Percentiles rank a stretch among this genome's conserved stretches.
Evolutionary conservation across 768 basidiomycete species (phyloP).

Genomic region (Termitomyces sp.): DNA sequence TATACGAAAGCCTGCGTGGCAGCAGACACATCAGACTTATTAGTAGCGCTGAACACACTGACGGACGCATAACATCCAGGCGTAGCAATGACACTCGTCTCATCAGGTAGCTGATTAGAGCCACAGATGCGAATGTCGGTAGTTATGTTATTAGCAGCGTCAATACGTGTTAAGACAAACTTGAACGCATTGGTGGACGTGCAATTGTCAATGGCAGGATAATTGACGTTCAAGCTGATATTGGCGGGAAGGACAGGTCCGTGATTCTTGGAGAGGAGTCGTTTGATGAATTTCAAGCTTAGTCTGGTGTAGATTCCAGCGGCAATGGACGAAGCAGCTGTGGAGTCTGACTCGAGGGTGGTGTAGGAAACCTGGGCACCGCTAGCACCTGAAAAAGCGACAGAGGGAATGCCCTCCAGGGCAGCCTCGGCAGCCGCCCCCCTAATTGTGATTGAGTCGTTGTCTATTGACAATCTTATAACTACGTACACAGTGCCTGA

Average conservation of each 20-base stretch:
- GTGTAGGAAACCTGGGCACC: constrained; percentile 45
- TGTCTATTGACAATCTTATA: not conserved
- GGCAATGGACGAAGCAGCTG: constrained; percentile 26
- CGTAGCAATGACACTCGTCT: constrained; percentile 29
- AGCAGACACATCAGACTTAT: constrained; percentile 38
- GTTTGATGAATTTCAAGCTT: constrained; percentile 31
- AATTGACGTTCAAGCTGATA: constrained; percentile 47
- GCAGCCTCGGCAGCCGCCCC: constrained; percentile 47
- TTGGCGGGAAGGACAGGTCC: constrained; percentile 29
- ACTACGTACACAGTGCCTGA: constrained; percentile 39
- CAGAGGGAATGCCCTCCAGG: constrained; percentile 41
- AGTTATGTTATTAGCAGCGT: constrained; percentile 20
- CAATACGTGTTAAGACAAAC: constrained; percentile 39
- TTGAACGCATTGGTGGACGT: constrained; percentile 29
- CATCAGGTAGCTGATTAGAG: constrained; percentile 33
- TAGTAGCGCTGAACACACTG: constrained; percentile 37
- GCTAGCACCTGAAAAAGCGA: constrained; percentile 39
- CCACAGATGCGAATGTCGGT: constrained; percentile 42
- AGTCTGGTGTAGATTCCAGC: constrained; percentile 37
- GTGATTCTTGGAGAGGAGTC: constrained; percentile 18
- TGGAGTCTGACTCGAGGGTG: constrained; percentile 29
- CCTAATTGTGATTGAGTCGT: constrained; percentile 17
- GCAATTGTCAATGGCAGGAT: constrained; percentile 30
- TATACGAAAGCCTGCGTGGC: constrained; percentile 33
- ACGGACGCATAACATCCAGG: constrained; percentile 41